Evolutionary conservation across 164 flowering plant genomes (phyloP), one percentile per base, ranked within the genome.

Genomic region (Umbilicus rupestris): DNA sequence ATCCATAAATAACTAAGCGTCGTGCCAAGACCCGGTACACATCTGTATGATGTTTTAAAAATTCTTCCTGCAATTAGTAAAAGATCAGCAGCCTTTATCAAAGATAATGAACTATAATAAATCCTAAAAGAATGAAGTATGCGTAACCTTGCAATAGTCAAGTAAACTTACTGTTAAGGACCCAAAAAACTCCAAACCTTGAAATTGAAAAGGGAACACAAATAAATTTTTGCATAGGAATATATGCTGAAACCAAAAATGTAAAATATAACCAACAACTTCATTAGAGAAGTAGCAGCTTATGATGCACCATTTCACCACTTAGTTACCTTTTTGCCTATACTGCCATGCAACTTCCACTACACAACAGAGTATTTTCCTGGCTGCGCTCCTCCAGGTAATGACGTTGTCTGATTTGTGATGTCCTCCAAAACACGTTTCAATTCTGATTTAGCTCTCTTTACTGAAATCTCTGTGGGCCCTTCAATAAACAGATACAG

Each of bases 401-500:
- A 86, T 17, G 87, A 81, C 8, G 81, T 63, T 46, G 85, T 77
- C 68, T 87, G 92, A 47, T 74, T 78, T 7, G 97, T 85, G 24
- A 85, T 79, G 65, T 90, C 98, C 82, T 93, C 97, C 73, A 93
- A 68, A 35, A 86, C 92, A 55, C 89, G 87, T 73, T 90, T 93
- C 45, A 93, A 74, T 71, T 93, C 91, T 29, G 87, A 77, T 79
- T 89, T 93, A 6, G 97, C 97, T 47, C 81, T 85, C 80, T 90
- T 90, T 19, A 90, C 98, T 55, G 98, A 89, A 64, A 79, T 79
- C 66, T 94, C 97, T 28, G 87, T 82, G 12, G 95, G 92, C 35
- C 97, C 97, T 74, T 91, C 98, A 71, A 94, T 91, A 71, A 86
- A 94, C 83, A 94, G 74, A 76, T 90, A 94, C 1, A 94, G 89